Evolutionary conservation across 1,139 yeast genomes (phyloP).

Genomic region (Debaryomyces coudertii): DNA sequence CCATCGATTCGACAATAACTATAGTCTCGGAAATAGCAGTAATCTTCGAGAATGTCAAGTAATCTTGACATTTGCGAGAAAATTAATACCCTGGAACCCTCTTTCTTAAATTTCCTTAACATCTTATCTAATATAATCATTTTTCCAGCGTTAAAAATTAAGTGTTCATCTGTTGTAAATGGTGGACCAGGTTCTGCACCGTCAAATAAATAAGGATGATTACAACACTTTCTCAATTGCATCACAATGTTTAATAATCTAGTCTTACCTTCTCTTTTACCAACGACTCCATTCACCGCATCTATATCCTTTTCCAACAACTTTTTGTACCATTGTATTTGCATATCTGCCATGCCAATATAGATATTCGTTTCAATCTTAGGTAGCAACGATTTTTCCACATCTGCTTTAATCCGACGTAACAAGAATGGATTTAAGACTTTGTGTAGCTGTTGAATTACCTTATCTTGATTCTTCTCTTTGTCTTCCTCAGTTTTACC

Average conservation of each 20-base stretch:
- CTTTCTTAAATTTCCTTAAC: conserved; percentile 66
- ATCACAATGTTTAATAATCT: conserved; percentile 88
- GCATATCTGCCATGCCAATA: conserved; percentile 96
- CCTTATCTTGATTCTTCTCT: conserved; percentile 66
- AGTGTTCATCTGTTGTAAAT: conserved; percentile 92
- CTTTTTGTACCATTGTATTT: conserved; percentile 85
- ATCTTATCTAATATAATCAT: conserved; percentile 87
- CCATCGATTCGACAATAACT: conserved; percentile 95
- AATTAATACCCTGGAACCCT: conserved; percentile 88
- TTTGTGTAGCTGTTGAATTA: conserved; percentile 83
- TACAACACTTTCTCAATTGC: conserved; percentile 96
- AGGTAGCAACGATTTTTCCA: conserved; percentile 86
- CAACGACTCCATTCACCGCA: conserved; percentile 92
- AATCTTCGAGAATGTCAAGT: conserved; percentile 90
- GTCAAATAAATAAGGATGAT: conserved; percentile 94
- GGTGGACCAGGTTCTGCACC: conserved; percentile 99
- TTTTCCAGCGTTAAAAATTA: conserved; percentile 85
- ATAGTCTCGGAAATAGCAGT: conserved; percentile 80
- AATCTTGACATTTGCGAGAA: conserved; percentile 96
- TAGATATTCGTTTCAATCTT: conserved; percentile 88
- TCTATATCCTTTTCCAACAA: conserved; percentile 91
- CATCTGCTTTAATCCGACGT: conserved; percentile 90
- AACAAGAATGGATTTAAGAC: conserved; percentile 84
- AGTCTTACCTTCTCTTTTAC: conserved; percentile 88
- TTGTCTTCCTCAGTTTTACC: conserved; percentile 29